Conservation (phyloP, 192 early-diverging fungal genomes). For the Linnemannia zychae region DNA sequence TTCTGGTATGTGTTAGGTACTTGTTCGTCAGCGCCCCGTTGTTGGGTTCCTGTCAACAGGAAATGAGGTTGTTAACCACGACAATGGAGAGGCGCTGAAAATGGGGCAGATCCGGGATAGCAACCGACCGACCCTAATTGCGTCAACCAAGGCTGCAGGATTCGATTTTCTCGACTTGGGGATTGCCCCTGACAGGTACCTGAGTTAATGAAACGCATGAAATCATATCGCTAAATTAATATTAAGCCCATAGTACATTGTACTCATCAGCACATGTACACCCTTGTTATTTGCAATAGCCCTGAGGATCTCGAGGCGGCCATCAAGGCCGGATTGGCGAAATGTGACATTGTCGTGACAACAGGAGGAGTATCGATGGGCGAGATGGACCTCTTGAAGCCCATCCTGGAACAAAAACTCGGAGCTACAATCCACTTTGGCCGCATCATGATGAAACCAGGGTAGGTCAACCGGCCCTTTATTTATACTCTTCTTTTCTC, state of each 20-base stretch:
- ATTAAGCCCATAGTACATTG: not conserved
- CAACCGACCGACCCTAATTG: conserved; percentile 84
- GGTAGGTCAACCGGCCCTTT: conserved; percentile 56
- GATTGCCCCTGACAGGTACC: conserved; percentile 77
- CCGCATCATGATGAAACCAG: conserved; percentile 92
- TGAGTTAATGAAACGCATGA: not conserved
- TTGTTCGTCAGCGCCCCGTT: conserved; percentile 71
- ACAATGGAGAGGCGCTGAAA: conserved; percentile 51
- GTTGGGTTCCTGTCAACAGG: conserved; percentile 93
- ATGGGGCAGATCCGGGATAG: conserved; percentile 85
- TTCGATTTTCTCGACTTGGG: conserved; percentile 82
- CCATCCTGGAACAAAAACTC: conserved; percentile 83
- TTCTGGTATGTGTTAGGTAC: conserved; percentile 53
- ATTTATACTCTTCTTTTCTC: not conserved
- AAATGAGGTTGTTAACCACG: conserved; percentile 82
- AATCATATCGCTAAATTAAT: not conserved
- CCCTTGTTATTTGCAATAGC: conserved; percentile 31
- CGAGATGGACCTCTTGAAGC: conserved; percentile 92
- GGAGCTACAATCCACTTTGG: conserved; percentile 92
- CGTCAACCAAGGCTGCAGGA: conserved; percentile 70
- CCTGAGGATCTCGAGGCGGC: conserved; percentile 66
- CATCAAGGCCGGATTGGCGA: conserved; percentile 60
- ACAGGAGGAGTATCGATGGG: conserved; percentile 99
- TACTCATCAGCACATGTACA: not conserved
- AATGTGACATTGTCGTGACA: conserved; percentile 86